Conservation (phyloP, 2,329 filamentous ascomycete species). For the Penicillium sp. region DNA sequence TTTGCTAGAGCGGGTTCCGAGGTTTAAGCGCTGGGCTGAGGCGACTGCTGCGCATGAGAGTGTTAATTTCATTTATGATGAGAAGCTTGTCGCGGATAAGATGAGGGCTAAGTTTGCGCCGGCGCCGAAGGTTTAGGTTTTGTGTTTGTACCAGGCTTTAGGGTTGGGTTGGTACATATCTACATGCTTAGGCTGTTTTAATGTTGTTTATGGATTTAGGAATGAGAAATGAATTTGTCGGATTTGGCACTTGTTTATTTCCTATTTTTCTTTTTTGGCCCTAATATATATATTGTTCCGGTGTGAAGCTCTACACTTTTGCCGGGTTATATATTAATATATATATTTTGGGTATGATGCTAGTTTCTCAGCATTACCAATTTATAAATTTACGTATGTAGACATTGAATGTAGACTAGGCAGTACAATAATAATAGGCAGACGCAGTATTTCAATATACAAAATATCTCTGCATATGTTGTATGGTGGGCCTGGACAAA, state of each 20-base stretch:
- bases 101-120: slow-evolving; percentile 44
- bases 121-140: slow-evolving; percentile 21
- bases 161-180: neutral
- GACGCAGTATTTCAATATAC: neutral
- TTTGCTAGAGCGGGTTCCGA: slow-evolving; percentile 57
- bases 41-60: slow-evolving; percentile 61
- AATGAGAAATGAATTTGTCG: neutral
- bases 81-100: slow-evolving; percentile 45
- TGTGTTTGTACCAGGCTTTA: neutral
- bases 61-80: slow-evolving; percentile 63
- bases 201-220: neutral
- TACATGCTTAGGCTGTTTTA: neutral
- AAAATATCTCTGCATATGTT: neutral
- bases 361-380: neutral
- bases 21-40: slow-evolving; percentile 66
- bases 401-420: neutral
- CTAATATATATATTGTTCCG: neutral
- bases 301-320: neutral
- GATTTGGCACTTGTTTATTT: too few relatives aligned
- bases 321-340: neutral
- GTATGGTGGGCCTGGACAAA: slow-evolving; percentile 5
- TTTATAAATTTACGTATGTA: neutral
- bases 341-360: neutral
- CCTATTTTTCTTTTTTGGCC: too few relatives aligned
- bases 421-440: neutral